Evolutionary conservation across 1,284 basidiomycete species (phyloP).

Genomic region (Microbotryum scabiosae): DNA sequence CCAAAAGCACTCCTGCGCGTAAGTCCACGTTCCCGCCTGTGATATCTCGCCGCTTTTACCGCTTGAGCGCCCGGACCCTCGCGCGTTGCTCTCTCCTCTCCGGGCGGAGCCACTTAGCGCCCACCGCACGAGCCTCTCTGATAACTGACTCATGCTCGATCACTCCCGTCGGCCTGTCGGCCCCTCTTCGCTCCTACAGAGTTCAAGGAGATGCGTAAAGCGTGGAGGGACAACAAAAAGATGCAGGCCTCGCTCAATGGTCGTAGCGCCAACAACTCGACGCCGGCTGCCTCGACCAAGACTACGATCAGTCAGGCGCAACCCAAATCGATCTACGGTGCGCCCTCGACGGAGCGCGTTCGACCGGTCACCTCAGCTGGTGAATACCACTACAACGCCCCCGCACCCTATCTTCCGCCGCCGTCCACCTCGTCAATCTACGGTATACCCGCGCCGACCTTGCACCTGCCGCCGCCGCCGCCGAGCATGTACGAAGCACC

Average conservation of each 20-base stretch:
- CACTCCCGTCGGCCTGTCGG: not conserved
- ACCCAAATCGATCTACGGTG: not conserved
- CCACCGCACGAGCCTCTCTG: too few species aligned
- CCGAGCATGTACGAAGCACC: not conserved
- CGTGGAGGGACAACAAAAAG: slow-evolving; percentile 89
- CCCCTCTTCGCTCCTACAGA: slow-evolving; percentile 48
- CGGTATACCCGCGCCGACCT: not conserved
- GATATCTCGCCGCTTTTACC: not conserved
- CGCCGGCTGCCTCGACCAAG: not conserved
- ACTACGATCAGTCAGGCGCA: not conserved
- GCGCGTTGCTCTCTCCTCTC: too few species aligned
- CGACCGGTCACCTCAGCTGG: slow-evolving; percentile 29
- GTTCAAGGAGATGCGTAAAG: slow-evolving; percentile 94
- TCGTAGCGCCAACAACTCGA: not conserved
- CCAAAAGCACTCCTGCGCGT: slow-evolving; percentile 74
- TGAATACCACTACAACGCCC: slow-evolving; percentile 22
- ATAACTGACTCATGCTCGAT: not conserved
- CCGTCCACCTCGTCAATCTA: slow-evolving; percentile 4
- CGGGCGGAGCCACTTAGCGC: too few species aligned
- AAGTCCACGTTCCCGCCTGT: slow-evolving; percentile 35
- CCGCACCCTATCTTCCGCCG: slow-evolving; percentile 16
- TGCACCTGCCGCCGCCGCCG: not conserved
- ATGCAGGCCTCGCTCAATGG: slow-evolving; percentile 45
- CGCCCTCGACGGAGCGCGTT: slow-evolving; percentile 5
- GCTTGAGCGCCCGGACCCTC: not conserved